phyloP scores from a whole-genome alignment of 2,329 filamentous ascomycete species.

The Laburnicola sp. region DNA sequence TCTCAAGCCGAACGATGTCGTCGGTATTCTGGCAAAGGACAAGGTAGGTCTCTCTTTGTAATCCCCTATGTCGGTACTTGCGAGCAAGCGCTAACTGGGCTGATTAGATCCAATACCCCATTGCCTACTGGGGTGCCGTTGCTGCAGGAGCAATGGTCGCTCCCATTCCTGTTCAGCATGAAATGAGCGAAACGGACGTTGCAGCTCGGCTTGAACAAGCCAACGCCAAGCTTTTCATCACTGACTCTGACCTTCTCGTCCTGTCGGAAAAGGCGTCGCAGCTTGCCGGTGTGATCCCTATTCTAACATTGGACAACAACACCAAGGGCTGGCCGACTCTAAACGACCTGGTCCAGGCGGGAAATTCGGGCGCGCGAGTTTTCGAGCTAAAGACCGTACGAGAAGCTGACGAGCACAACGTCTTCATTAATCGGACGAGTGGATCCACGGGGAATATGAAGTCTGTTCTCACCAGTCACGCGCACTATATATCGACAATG shows the following conservation, averaged over 20 bases:
- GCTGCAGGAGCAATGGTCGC: conserved; percentile 28
- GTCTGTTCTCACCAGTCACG: conserved; percentile 11
- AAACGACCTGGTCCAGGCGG: background rate
- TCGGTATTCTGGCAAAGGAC: conserved; percentile 18
- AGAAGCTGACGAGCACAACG: conserved; percentile 14
- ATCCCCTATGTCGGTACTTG: background rate
- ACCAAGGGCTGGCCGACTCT: background rate
- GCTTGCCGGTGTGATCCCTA: conserved; percentile 9
- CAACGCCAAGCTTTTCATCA: conserved; percentile 26
- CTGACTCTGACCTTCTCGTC: conserved; percentile 14
- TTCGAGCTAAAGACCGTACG: conserved; percentile 10
- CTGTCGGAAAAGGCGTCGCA: conserved; percentile 17
- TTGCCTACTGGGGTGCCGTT: conserved; percentile 25
- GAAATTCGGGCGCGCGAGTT: conserved; percentile 2
- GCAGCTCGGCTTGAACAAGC: conserved; percentile 25
- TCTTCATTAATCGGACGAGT: conserved; percentile 20
- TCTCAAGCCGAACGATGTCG: conserved; percentile 17
- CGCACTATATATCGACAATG: conserved; percentile 18
- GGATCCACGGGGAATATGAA: conserved; percentile 14
- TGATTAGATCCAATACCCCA: conserved; percentile 29
- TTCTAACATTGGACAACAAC: conserved; percentile 3
- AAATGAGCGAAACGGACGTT: conserved; percentile 21
- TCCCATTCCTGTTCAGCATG: conserved; percentile 26
- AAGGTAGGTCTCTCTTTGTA: conserved; percentile 8
- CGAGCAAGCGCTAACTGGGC: background rate